Conservation (phyloP, 129 eudicot genomes). For the Centella asiatica region DNA sequence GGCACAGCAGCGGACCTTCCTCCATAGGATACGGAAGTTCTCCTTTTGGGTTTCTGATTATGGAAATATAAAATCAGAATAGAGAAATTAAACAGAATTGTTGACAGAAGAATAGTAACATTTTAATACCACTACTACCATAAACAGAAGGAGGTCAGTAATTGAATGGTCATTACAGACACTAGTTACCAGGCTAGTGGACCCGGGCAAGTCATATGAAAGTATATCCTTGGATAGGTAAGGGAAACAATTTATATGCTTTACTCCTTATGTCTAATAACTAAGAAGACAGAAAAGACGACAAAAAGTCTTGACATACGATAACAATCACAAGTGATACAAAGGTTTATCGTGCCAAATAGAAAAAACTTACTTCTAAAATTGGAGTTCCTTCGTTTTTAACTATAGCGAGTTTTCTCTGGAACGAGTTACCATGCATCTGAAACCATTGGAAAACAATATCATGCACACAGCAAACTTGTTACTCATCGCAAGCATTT, state of each 20-base stretch:
- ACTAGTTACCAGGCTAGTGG: too few species aligned
- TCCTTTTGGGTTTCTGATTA: conserved; percentile 85
- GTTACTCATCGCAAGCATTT: neutral
- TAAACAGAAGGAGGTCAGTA: too few species aligned
- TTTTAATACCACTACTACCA: too few species aligned
- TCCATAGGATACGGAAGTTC: conserved; percentile 62
- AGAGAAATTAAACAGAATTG: neutral
- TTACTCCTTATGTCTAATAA: too few species aligned
- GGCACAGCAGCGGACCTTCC: conserved; percentile 63
- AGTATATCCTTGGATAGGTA: too few species aligned
- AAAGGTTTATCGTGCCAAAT: neutral
- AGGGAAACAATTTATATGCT: too few species aligned
- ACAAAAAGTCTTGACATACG: too few species aligned
- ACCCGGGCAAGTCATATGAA: too few species aligned
- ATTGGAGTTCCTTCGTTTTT: conserved; percentile 56
- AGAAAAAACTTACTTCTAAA: conserved; percentile 49
- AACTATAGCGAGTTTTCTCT: conserved; percentile 61
- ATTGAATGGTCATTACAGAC: too few species aligned
- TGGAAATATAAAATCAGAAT: conserved; percentile 6
- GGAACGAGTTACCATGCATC: conserved; percentile 94
- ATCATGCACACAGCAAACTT: neutral
- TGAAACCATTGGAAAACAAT: conserved; percentile 25
- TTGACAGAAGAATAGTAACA: neutral
- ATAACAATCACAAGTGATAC: neutral
- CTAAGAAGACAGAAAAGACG: too few species aligned